phyloP scores from a whole-genome alignment of 2,329 filamentous ascomycete species.

The Fusarium sp. region DNA sequence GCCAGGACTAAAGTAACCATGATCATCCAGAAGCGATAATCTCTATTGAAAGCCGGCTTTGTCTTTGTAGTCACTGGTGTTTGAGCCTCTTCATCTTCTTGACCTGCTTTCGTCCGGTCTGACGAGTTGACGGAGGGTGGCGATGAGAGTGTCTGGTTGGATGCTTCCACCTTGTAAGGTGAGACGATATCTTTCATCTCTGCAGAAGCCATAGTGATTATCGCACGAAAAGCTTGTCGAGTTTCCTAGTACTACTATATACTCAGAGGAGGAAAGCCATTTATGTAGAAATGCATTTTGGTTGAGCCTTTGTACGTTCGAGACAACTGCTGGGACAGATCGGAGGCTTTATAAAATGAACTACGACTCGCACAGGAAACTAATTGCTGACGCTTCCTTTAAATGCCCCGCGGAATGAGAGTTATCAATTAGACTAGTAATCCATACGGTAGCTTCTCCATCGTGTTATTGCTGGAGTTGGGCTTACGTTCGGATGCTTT shows the following conservation, averaged over 20 bases:
- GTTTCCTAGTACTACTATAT: neutral
- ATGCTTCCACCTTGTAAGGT: neutral
- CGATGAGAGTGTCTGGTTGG: neutral
- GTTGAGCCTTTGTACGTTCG: no score
- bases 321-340: no score
- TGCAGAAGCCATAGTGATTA: neutral
- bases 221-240: fast-evolving
- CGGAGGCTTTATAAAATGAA: neutral
- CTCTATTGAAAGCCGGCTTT: conserved; percentile 19
- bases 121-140: neutral
- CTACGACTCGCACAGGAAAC: neutral
- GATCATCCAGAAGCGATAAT: conserved; percentile 44
- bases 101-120: neutral
- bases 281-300: no score
- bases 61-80: neutral
- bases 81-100: neutral
- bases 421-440: no score
- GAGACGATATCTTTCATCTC: neutral
- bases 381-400: neutral
- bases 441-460: neutral
- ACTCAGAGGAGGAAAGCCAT: no score
- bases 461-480: neutral
- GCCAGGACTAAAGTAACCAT: conserved; percentile 36
- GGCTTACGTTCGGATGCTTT: neutral
- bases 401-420: neutral